phyloP scores from a whole-genome alignment of 495 filamentous ascomycete species.

The Podospora pseudopauciseta region DNA sequence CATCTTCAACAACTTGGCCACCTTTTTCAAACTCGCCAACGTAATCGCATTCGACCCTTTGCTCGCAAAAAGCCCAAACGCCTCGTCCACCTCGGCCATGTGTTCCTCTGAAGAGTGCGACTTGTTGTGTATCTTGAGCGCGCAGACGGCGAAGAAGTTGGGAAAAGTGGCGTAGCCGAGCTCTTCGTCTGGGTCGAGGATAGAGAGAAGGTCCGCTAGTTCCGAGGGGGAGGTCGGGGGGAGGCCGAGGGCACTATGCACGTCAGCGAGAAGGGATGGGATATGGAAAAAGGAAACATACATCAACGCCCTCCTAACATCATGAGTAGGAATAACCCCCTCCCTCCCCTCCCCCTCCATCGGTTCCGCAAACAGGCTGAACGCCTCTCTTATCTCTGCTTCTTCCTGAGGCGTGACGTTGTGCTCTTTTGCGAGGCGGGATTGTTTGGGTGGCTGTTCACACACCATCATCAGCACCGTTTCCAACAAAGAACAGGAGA shows the following conservation, averaged over 20 bases:
- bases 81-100: conserved; percentile 68
- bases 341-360: conserved; percentile 61
- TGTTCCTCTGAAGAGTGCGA: conserved; percentile 52
- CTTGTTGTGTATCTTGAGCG: conserved; percentile 67
- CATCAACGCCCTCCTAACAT: conserved; percentile 82
- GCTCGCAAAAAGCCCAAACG: conserved; percentile 67
- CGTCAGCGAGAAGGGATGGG: neutral
- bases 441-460: conserved; percentile 38
- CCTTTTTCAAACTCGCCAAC: conserved; percentile 66
- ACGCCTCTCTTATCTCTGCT: conserved; percentile 85
- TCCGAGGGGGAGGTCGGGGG: conserved; percentile 59
- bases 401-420: conserved; percentile 80
- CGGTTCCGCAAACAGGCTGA: conserved; percentile 71
- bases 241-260: conserved; percentile 66
- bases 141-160: conserved; percentile 78
- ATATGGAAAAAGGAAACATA: conserved; percentile 37
- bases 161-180: conserved; percentile 67
- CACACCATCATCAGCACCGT: neutral
- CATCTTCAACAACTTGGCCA: conserved; percentile 78
- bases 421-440: conserved; percentile 86
- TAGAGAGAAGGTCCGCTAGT: conserved; percentile 68
- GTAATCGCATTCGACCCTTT: conserved; percentile 55
- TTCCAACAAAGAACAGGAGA: neutral
- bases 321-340: conserved; percentile 68
- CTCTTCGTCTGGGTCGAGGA: conserved; percentile 74